Base-by-base conservation (phyloP, 1,139 yeast species). In the Blastobotrys ciferrii region DNA sequence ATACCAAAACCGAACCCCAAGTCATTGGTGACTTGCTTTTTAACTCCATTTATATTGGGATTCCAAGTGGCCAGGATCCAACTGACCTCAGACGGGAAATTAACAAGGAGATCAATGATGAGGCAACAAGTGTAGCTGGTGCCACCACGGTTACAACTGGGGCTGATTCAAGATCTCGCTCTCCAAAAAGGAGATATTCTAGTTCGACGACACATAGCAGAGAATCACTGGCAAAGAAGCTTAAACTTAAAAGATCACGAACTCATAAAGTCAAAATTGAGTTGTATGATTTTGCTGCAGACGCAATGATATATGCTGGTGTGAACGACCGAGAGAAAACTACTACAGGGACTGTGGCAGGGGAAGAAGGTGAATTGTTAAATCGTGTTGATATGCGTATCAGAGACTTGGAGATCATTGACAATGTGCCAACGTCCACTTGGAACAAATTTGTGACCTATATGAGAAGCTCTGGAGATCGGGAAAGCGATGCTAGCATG, bases 381-480 rank as follows among this genome's bases (percentile, higher is more conserved):
- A 82, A 77, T 58, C 69, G 75, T 2, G 65, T 77, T 23, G 67
- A 62, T 12, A 39, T 80, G 4, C 60, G 63, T 9, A 68, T 85
- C 5, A 74, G 74, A n/a, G 79, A 80, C 42, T 66, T 85, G 45
- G 81, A 79, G 50, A 71, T 88, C 2, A 70, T 78, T 50, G 98
- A 92, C 64, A 86, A 88, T 62, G 81, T 91, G 1, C 83, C 91
- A 0, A 79, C 91, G 0, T 91, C 98, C 0, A 84, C 95, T 0
- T 92, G 98, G 97, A 87, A 88, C 59, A 87, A 86, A 66, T 82
- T 91, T 62, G 70, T 84, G 30, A 81, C 94, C 0, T 79, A 83
- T 57, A 76, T 85, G 78, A 76, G 80, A 51, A 80, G 77, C 41
- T 73, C 79, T 25, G 89, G 87, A 0, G 87, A 81, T 42, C 70